Evolutionary conservation across 768 basidiomycete genomes (phyloP), one percentile per base, ranked within the genome.

Genomic region (Dentipellis sp.): DNA sequence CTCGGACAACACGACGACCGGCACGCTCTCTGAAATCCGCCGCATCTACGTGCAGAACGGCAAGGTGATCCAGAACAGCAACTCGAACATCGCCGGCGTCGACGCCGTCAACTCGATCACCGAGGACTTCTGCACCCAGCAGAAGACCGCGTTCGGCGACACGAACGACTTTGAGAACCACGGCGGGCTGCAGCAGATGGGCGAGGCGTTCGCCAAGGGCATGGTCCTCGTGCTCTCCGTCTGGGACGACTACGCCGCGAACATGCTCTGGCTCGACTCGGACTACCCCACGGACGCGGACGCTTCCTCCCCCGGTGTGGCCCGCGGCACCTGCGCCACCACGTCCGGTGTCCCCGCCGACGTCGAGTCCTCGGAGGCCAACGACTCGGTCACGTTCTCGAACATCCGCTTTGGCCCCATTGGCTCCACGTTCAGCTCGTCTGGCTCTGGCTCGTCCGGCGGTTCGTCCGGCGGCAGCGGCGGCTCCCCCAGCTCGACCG

Each of bases 241-340:
- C 55, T 79, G 79, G 79, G 78, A 80, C 63, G 79, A 81, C 68
- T 72, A 80, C 63, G 68, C 68, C 40, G 78, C 68, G 56, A 69
- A 74, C 68, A 81, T 82, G 80, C 72, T 78, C 62, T 82, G 80
- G 80, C 78, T 82, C 67, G 79, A 81, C 73, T 68, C 66, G 58
- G 68, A 67, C 71, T 80, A 77, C 72, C 79, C 68, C 50, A 62
- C 66, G 50, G 51, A 55, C 60, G 53, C 52, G 21, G 50, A 54
- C 54, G 53, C 64, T 54, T 65, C 69, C 58, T 50, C 56, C 40
- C 73, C 75, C 38, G 79, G 79, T 68, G 69, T 77, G 53, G 67
- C 72, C 48, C 79, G 79, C 67, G 79, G 79, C 39, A 67, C 74
- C 51, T 80, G 78, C 69, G 52, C 79, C 2, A 77, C 76, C 53